These are phyloP conservation scores for Fusarium duplospermum DNA, from an alignment of 2,329 filamentous ascomycete species.

Conservation along the genomic window DNA sequence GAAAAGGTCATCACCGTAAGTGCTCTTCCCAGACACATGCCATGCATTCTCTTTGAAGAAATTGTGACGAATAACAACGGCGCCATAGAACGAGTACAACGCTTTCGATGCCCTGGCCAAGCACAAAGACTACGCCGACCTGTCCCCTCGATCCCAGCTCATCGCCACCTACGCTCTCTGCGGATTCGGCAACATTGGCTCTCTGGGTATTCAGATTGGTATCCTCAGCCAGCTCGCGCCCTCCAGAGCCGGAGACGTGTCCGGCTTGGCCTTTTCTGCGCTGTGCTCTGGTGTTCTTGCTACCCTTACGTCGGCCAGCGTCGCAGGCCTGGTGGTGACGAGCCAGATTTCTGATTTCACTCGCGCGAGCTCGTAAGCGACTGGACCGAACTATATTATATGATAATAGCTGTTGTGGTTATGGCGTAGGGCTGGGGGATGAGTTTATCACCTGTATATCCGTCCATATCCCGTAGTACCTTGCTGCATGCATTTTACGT, in stretches of 20 bases:
- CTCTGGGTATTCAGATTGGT: constrained; percentile 89
- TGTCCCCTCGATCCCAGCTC: constrained; percentile 78
- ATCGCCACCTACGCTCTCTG: constrained; percentile 90
- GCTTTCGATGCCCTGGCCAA: constrained; percentile 71
- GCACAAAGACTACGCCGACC: constrained; percentile 66
- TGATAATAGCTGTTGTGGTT: background rate
- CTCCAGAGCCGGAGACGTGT: constrained; percentile 78
- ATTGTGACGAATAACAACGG: constrained; percentile 21
- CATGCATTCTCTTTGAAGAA: background rate
- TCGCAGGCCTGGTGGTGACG: constrained; percentile 81
- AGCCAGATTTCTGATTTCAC: constrained; percentile 50
- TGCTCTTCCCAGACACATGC: constrained; percentile 15
- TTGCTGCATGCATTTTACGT: background rate
- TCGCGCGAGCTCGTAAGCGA: background rate
- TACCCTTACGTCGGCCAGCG: constrained; percentile 81
- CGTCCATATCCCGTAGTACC: background rate
- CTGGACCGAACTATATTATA: background rate
- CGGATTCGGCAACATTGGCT: constrained; percentile 87
- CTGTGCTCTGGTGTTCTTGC: constrained; percentile 82
- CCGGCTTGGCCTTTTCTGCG: constrained; percentile 79
- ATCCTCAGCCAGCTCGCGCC: constrained; percentile 86
- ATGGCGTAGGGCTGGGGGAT: background rate
- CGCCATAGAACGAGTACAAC: constrained; percentile 77
- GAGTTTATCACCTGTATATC: background rate
- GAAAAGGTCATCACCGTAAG: constrained; percentile 81